Base-by-base conservation (phyloP, 495 filamentous ascomycete genomes). In the Penicillium antarcticum region DNA sequence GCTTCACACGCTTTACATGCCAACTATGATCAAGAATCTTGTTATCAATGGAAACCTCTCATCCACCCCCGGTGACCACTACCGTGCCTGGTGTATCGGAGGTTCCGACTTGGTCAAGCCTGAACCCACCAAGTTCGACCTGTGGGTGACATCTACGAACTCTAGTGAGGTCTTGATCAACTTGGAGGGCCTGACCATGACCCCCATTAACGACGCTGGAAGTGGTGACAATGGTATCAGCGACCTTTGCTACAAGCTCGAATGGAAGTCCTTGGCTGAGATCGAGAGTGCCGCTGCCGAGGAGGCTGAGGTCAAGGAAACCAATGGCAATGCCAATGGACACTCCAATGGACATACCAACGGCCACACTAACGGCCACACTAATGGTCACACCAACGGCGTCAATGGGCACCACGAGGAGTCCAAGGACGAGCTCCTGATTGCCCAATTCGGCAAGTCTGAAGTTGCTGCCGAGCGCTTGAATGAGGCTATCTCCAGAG, bases 1-100 rank as follows among this genome's bases (percentile, higher is more conserved):
- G 10, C 54, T 73, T 11, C 61, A 69, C 1, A 64, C 63, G 0
- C 57, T 76, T 21, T 76, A 75, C 57, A 72, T 76, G 66, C 73
- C 73, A 0, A 70, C 69, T 7, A 59, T 66, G 41, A 62, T 76
- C 36, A 70, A 70, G 40, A 55, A 55, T n/a, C 32, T 71, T 21
- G 57, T 38, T 9, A 60, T 73, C 36, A 57, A 54, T 18, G 40
- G 42, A 23, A 52, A 55, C 4, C 57, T 67, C 2, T 48, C 63
- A 4, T 62, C 58, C 2, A 42, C 14, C 1, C 43, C 60, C 33
- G 70, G 70, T 12, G 57, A 64, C 34, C 55, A 47, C 38, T 41
- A 68, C 13, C 65, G 56, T 35, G 63, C 59, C 5, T 72, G 58
- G 51, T 70, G 69, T 21, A 69, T 46, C 45, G 52, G 67, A 21